These are phyloP conservation scores for Holtermanniella nyarrowii DNA, from an alignment of 768 basidiomycete species.

Conservation along the genomic window DNA sequence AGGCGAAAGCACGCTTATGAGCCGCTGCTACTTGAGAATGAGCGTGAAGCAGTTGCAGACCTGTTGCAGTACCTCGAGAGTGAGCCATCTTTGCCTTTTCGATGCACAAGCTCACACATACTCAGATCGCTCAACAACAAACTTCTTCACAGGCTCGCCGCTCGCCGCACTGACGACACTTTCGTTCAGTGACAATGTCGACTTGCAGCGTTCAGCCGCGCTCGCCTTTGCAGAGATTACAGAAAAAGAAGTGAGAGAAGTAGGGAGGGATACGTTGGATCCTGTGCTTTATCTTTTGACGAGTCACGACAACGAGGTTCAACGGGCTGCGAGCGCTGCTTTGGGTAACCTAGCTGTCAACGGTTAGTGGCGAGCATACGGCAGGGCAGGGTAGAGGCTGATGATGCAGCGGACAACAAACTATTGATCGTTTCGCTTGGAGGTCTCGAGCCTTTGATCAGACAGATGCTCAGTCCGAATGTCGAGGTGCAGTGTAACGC, in stretches of 20 bases:
- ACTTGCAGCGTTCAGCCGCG: slow-evolving; percentile 93
- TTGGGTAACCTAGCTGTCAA: slow-evolving; percentile 96
- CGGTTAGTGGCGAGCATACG: slow-evolving; percentile 50
- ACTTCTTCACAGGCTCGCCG: slow-evolving; percentile 92
- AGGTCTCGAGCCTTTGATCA: slow-evolving; percentile 91
- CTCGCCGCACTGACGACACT: slow-evolving; percentile 89
- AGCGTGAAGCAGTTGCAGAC: slow-evolving; percentile 96
- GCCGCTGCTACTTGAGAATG: slow-evolving; percentile 46
- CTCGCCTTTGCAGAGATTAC: slow-evolving; percentile 99
- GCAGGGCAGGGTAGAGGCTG: not conserved
- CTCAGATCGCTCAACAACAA: slow-evolving; percentile 89
- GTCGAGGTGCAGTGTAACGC: slow-evolving; percentile 99
- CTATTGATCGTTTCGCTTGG: slow-evolving; percentile 95
- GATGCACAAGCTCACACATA: slow-evolving; percentile 1
- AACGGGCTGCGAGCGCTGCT: slow-evolving; percentile 93
- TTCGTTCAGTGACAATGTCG: slow-evolving; percentile 97
- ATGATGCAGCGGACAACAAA: slow-evolving; percentile 84
- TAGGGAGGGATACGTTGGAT: slow-evolving; percentile 92
- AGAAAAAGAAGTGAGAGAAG: slow-evolving; percentile 96
- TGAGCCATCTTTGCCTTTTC: slow-evolving; percentile 43
- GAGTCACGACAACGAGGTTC: slow-evolving; percentile 97
- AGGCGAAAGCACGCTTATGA: slow-evolving; percentile 40
- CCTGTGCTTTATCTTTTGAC: slow-evolving; percentile 94
- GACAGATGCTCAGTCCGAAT: slow-evolving; percentile 97
- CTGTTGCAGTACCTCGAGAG: slow-evolving; percentile 95